These are phyloP conservation scores for Agrocybe praecox DNA, from an alignment of 768 basidiomycete genomes.

Conservation along the genomic window DNA sequence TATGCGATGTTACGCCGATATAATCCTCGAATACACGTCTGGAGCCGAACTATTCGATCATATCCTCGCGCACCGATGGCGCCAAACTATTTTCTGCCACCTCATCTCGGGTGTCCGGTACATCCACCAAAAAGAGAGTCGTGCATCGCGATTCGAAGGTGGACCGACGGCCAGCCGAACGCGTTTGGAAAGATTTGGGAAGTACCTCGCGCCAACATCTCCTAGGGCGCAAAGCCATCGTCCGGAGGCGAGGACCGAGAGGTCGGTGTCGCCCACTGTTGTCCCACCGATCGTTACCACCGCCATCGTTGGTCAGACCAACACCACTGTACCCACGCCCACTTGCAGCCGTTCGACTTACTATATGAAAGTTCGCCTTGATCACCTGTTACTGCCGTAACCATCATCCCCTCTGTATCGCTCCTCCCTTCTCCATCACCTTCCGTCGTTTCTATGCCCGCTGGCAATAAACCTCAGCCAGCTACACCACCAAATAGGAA, in stretches of 20 bases:
- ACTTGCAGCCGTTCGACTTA: constrained; percentile 59
- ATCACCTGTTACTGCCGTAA: no score
- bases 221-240: constrained; percentile 53
- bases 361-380: constrained; percentile 66
- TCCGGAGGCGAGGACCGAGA: no score
- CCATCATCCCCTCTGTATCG: constrained; percentile 25
- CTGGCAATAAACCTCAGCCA: no score
- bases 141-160: constrained; percentile 95
- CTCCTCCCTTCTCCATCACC: constrained; percentile 23
- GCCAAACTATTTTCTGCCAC: constrained; percentile 95
- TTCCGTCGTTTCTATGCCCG: not conserved
- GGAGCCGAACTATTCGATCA: constrained; percentile 99
- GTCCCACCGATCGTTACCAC: no score
- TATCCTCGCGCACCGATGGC: constrained; percentile 95
- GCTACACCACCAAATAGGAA: no score
- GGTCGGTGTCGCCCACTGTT: no score
- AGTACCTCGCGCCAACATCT: constrained; percentile 21
- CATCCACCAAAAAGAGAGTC: constrained; percentile 98
- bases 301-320: not conserved
- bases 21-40: constrained; percentile 97
- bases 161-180: no score
- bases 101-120: constrained; percentile 99
- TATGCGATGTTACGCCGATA: constrained; percentile 99
- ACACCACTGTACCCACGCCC: constrained; percentile 21
- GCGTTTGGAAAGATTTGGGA: constrained; percentile 26